Evolutionary conservation across 345 rosid genomes (phyloP).

Genomic region (Eutrema heterophyllum): DNA sequence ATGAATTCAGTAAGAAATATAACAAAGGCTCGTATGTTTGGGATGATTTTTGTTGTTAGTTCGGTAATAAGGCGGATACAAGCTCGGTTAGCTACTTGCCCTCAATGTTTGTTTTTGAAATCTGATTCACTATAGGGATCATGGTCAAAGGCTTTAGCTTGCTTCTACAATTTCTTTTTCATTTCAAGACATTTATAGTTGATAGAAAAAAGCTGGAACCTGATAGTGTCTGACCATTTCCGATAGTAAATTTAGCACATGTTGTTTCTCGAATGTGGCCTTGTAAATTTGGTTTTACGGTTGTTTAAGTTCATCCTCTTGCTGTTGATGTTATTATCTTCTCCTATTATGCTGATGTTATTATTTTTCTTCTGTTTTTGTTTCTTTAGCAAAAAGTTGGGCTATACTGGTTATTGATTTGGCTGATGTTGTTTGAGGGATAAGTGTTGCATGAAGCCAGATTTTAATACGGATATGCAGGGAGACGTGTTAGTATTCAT

Average conservation of each 20-base stretch:
- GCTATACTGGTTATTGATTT: no score
- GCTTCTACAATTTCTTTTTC: background rate
- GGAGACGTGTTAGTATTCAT: no score
- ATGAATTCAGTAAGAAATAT: background rate
- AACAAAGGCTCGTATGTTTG: background rate
- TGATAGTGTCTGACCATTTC: background rate
- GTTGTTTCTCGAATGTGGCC: background rate
- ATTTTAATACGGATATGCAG: no score
- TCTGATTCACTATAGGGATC: background rate
- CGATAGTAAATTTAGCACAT: background rate
- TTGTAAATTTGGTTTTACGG: no score
- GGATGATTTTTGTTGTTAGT: background rate
- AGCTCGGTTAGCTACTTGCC: background rate
- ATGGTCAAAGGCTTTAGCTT: background rate
- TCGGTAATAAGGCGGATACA: slow-evolving; percentile 13
- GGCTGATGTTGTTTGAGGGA: no score
- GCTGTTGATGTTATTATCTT: no score
- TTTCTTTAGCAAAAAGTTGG: no score
- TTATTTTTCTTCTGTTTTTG: no score
- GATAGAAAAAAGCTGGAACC: background rate
- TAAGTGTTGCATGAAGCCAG: no score
- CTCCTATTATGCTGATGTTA: no score
- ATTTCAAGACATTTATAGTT: background rate
- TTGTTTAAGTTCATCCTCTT: no score
- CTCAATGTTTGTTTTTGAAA: background rate